A percentile compares a stretch with the other conserved stretches of the same genome.
Evolutionary conservation across 805 yeast genomes (phyloP).

Genomic region (Naumovozyma dairenensis): DNA sequence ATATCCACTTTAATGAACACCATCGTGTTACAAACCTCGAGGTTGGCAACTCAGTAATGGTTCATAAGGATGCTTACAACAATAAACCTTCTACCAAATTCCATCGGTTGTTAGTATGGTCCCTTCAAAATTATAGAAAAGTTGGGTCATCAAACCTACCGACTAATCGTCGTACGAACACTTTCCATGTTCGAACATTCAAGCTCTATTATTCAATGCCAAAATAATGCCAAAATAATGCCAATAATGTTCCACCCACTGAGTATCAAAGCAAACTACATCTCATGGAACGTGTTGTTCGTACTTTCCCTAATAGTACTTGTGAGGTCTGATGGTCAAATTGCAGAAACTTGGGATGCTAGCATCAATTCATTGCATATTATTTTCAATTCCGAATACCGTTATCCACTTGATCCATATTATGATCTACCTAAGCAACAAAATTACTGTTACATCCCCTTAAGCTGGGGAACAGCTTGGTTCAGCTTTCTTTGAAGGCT

Average conservation of each 20-base stretch:
- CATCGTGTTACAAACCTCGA: not conserved
- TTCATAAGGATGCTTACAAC: not conserved
- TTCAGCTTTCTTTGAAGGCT: too few species aligned
- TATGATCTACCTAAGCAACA: slow-evolving; percentile 5
- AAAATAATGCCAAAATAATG: too few species aligned
- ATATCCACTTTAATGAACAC: not conserved
- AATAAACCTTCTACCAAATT: not conserved
- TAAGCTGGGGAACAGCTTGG: too few species aligned
- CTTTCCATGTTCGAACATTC: not conserved
- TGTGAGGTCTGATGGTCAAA: not conserved
- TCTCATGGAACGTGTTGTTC: not conserved
- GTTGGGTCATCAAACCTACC: not conserved
- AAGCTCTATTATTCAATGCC: not conserved
- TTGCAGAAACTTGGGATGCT: not conserved
- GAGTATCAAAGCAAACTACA: not conserved
- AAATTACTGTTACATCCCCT: too few species aligned
- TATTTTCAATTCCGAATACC: not conserved
- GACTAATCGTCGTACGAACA: not conserved
- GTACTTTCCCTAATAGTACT: not conserved
- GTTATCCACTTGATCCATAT: slow-evolving; percentile 5
- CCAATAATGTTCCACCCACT: not conserved
- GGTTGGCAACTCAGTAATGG: not conserved
- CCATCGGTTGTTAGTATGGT: too few species aligned
- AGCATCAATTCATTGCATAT: too few species aligned
- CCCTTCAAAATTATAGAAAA: too few species aligned